A percentile compares a stretch with the other conserved stretches of the same genome.
These are phyloP conservation scores for Helotiales sp. DNA, from an alignment of 2,329 filamentous ascomycete species.

Conservation along the genomic window DNA sequence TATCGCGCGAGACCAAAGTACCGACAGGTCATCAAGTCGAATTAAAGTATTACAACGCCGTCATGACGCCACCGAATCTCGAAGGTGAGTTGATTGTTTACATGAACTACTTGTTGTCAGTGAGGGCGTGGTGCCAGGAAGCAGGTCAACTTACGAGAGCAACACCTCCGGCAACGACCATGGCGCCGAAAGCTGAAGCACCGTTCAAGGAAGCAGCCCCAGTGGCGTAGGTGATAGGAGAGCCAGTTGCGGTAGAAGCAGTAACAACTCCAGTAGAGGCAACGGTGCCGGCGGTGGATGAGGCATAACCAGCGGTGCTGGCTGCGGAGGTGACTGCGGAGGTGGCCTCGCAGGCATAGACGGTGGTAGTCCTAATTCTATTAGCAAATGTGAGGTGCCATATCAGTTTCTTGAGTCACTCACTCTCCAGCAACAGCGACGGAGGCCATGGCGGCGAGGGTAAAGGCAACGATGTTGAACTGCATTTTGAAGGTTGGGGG, in stretches of 20 bases:
- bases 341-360: constrained; percentile 30
- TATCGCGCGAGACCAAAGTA: constrained; percentile 26
- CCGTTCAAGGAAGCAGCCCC: constrained; percentile 32
- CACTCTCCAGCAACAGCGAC: constrained; percentile 27
- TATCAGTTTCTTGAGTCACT: constrained; percentile 2
- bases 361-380: constrained; percentile 30
- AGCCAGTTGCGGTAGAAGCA: constrained; percentile 24
- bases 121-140: neutral
- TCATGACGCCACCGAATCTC: constrained; percentile 24
- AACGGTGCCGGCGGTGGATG: constrained; percentile 15
- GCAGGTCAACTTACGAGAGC: constrained; percentile 32
- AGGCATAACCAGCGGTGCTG: constrained; percentile 9
- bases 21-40: constrained; percentile 26
- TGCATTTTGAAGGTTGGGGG: constrained; percentile 36
- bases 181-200: constrained; percentile 30
- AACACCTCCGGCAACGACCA: constrained; percentile 36
- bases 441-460: constrained; percentile 32
- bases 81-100: constrained; percentile 26
- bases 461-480: constrained; percentile 33
- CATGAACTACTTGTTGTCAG: constrained; percentile 31
- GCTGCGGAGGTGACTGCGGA: constrained; percentile 14
- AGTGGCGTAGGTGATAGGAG: constrained; percentile 32
- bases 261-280: constrained; percentile 26
- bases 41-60: constrained; percentile 30
- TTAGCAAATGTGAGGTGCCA: constrained; percentile 8